Percentiles rank a stretch among this genome's conserved stretches.
phyloP scores from a whole-genome alignment of 108 stramenopile species.

The Conticribra guillardii region DNA sequence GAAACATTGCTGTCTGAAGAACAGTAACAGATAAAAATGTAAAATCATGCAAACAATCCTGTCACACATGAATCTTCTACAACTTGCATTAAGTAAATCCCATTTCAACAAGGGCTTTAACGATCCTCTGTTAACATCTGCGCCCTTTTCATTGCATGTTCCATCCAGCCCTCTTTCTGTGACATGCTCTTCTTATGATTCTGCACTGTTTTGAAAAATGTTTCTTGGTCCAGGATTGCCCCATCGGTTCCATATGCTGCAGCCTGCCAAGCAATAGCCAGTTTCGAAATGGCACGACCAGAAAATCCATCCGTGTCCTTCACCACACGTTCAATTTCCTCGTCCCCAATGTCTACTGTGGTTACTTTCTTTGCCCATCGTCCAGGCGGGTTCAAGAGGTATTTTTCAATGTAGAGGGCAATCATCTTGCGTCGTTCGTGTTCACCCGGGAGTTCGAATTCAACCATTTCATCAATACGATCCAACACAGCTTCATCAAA shows the following conservation, averaged over 20 bases:
- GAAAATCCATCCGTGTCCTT: constrained; percentile 92
- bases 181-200: constrained; percentile 84
- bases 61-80: too few relatives aligned
- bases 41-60: too few relatives aligned
- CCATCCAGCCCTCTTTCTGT: constrained; percentile 82
- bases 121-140: constrained; percentile 70
- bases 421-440: constrained; percentile 94
- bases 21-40: too few relatives aligned
- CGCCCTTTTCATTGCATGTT: constrained; percentile 73
- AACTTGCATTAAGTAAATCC: too few relatives aligned
- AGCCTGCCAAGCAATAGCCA: constrained; percentile 99
- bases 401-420: constrained; percentile 96
- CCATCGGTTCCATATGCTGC: constrained; percentile 96
- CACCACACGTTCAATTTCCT: constrained; percentile 88
- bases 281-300: constrained; percentile 97
- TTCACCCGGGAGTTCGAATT: constrained; percentile 88
- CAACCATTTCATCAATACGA: constrained; percentile 99
- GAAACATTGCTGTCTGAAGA: too few relatives aligned
- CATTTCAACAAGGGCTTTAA: too few relatives aligned
- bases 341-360: constrained; percentile 81
- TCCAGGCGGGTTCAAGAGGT: constrained; percentile 84
- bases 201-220: constrained; percentile 83
- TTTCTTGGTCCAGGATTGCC: constrained; percentile 77
- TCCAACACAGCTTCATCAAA: constrained; percentile 98
- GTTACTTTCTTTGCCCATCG: constrained; percentile 80